Evolutionary conservation across 768 basidiomycete species (phyloP).

Genomic region (Lactarius hengduanensis): DNA sequence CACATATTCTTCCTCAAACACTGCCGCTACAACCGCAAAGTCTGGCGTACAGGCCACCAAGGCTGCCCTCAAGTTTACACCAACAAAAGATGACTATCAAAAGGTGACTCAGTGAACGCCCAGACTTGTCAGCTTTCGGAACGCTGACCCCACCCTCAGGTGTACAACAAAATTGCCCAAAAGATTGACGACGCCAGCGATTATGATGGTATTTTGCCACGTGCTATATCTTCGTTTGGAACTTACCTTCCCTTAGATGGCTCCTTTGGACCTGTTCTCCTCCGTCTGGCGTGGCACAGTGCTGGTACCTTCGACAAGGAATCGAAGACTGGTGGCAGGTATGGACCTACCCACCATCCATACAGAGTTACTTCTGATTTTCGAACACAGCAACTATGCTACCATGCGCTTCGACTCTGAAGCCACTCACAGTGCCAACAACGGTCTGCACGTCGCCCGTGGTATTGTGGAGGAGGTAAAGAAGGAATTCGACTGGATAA

Average conservation of each 20-base stretch:
- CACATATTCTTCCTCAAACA: conserved; percentile 48
- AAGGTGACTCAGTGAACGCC: conserved; percentile 49
- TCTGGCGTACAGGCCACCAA: conserved; percentile 62
- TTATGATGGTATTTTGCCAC: conserved; percentile 71
- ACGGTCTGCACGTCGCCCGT: conserved; percentile 79
- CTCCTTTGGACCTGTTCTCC: conserved; percentile 81
- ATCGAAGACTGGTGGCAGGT: conserved; percentile 78
- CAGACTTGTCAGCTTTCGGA: background rate
- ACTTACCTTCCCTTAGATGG: conserved; percentile 55
- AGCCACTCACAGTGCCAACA: conserved; percentile 78
- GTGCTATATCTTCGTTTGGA: background rate
- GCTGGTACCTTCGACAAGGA: conserved; percentile 91
- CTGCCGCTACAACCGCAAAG: conserved; percentile 55
- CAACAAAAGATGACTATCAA: conserved; percentile 83
- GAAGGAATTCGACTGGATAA: conserved; percentile 87
- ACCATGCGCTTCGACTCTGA: conserved; percentile 98
- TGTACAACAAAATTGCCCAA: conserved; percentile 88
- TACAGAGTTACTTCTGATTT: conserved; percentile 19
- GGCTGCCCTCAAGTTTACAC: conserved; percentile 65
- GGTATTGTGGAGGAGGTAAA: conserved; percentile 83
- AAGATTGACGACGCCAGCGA: conserved; percentile 63
- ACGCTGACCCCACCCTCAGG: conserved; percentile 42
- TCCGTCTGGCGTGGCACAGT: conserved; percentile 94
- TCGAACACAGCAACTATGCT: conserved; percentile 76
- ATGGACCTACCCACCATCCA: conserved; percentile 15